Evolutionary conservation across 306 rosid species (phyloP).

Genomic region (Cucurbita argyrosperma): DNA sequence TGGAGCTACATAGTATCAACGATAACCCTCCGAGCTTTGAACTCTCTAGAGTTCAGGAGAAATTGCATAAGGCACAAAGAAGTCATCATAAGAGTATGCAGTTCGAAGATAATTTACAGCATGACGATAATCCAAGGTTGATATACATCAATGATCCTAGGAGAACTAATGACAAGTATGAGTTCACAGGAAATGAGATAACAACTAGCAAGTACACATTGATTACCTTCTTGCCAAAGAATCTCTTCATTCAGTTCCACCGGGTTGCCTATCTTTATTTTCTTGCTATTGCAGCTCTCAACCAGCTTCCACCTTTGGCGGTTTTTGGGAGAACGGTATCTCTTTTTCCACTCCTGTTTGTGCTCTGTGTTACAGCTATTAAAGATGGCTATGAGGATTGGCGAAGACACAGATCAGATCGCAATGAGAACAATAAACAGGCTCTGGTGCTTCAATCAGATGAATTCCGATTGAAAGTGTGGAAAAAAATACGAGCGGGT

Average conservation of each 20-base stretch:
- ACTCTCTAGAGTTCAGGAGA: constrained; percentile 33
- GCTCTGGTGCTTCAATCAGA: constrained; percentile 48
- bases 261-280: constrained; percentile 88
- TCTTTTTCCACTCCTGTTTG: constrained; percentile 74
- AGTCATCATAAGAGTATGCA: constrained; percentile 49
- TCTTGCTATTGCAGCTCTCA: constrained; percentile 84
- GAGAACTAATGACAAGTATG: constrained; percentile 72
- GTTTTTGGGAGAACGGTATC: constrained; percentile 92
- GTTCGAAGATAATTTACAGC: constrained; percentile 35
- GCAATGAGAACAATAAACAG: constrained; percentile 73
- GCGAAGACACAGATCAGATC: constrained; percentile 85
- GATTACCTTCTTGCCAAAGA: constrained; percentile 78
- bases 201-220: constrained; percentile 73
- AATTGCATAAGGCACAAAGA: constrained; percentile 39
- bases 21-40: constrained; percentile 25
- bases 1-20: constrained; percentile 46
- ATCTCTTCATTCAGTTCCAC: constrained; percentile 84
- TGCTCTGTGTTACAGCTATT: constrained; percentile 80
- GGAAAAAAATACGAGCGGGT: constrained; percentile 74
- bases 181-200: constrained; percentile 81
- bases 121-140: constrained; percentile 57
- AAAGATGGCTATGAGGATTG: constrained; percentile 98
- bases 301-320: constrained; percentile 96
- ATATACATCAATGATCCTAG: constrained; percentile 67
- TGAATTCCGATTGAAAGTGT: constrained; percentile 42